Evolutionary conservation across 352 stramenopile species (phyloP), one percentile per base, ranked within the genome.

Genomic region (Plasmopara viticola): DNA sequence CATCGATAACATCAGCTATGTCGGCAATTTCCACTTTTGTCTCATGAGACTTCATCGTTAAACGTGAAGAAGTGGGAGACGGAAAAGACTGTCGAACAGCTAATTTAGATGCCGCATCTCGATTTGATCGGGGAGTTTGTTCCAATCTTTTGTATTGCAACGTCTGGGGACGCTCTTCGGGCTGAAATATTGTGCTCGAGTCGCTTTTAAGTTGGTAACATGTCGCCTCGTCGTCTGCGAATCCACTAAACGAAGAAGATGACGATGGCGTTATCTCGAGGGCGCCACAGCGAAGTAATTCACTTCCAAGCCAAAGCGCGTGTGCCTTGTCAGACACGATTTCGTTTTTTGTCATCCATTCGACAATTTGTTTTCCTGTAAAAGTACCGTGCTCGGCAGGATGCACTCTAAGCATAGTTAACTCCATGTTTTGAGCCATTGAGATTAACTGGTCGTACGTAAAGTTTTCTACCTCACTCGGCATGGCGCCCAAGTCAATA

Each of bases 271-370:
- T 68, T 29, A 61, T 66, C 41, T 86, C 72, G 9, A 92, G 50
- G 18, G 79, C 73, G 0, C 74, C 74, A 33, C 77, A 80, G 2
- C 67, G 61, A 14, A 93, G 59, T 20, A 93, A 56, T 47, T 93
- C 82, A 39, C 70, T 69, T n/a, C 77, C 78, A 48, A 93, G 76
- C 77, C 79, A 90, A 1, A 80, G 54, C 0, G 79, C 82, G 44
- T 93, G 79, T 18, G 70, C 64, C 35, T 80, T 68, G 42, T 93
- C 68, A 13, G 72, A 71, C 28, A 90, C 78, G 33, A 90, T 86
- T 56, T 90, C 77, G 48, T 87, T 89, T 46, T 77, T 67, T 20
- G 68, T 84, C 82, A 93, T 88, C 77, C 77, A 90, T 9, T 68
- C 60, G 18, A 92, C 65, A 6, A 82, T 60, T 34, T 90, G 58